phyloP scores from a whole-genome alignment of 306 rosid genomes.

The Calophaca sinica region DNA sequence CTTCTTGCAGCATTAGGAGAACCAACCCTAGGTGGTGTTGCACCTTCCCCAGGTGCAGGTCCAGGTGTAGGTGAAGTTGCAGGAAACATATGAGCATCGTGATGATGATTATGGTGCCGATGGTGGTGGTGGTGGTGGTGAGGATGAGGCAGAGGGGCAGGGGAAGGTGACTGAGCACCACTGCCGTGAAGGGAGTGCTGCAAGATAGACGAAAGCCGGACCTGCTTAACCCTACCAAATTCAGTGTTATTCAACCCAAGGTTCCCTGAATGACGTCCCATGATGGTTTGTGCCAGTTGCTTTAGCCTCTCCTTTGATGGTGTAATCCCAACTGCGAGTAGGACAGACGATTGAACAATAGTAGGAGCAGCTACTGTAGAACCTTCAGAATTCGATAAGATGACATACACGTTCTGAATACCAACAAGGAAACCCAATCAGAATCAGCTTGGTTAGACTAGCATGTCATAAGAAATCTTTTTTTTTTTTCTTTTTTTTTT shows the following conservation, averaged over 20 bases:
- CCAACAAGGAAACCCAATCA: conserved; percentile 49
- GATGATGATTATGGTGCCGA: conserved; percentile 58
- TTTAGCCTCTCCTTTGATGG: conserved; percentile 72
- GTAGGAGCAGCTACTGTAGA: conserved; percentile 77
- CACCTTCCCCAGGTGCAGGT: conserved; percentile 47
- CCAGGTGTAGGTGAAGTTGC: conserved; percentile 62
- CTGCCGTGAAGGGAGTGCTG: conserved; percentile 71
- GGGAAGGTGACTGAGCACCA: conserved; percentile 66
- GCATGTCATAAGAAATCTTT: conserved; percentile 5
- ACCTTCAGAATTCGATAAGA: conserved; percentile 70
- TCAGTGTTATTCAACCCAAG: conserved; percentile 82
- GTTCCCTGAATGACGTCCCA: conserved; percentile 67
- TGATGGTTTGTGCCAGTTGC: conserved; percentile 88
- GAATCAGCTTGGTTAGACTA: conserved; percentile 22
- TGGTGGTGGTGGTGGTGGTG: conserved; percentile 53
- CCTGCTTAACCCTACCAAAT: conserved; percentile 90
- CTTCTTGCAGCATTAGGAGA: conserved; percentile 57
- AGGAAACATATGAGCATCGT: conserved; percentile 54
- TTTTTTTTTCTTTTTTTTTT: too few species aligned
- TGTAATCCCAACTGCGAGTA: conserved; percentile 68
- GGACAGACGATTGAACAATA: conserved; percentile 68
- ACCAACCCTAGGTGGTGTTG: conserved; percentile 53
- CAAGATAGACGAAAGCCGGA: conserved; percentile 71
- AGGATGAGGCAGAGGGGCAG: conserved; percentile 60
- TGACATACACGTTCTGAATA: conserved; percentile 73